phyloP scores from a whole-genome alignment of 1,139 yeast genomes.

The Diutina pseudorugosa region DNA sequence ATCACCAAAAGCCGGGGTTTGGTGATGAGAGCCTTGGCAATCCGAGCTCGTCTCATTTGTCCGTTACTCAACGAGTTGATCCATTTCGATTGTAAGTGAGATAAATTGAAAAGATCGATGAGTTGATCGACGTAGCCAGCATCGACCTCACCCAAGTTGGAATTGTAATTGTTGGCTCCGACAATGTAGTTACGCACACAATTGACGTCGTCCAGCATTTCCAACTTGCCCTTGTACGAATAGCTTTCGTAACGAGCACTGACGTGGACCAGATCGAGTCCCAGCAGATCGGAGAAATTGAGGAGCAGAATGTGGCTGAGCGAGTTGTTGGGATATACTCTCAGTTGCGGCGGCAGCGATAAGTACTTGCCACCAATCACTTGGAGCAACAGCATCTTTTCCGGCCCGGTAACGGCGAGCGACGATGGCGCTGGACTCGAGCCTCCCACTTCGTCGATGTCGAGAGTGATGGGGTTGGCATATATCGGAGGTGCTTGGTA shows the following conservation, averaged over 20 bases:
- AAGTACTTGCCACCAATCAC: slow-evolving; percentile 27
- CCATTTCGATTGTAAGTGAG: slow-evolving; percentile 56
- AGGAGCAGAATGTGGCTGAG: slow-evolving; percentile 30
- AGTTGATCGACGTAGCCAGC: slow-evolving; percentile 25
- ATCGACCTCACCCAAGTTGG: slow-evolving; percentile 9
- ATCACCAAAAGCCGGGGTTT: slow-evolving; percentile 57
- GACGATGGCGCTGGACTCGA: slow-evolving; percentile 13
- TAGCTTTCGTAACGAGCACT: slow-evolving; percentile 83
- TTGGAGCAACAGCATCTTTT: slow-evolving; percentile 22
- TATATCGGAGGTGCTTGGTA: slow-evolving; percentile 10
- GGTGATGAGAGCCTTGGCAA: slow-evolving; percentile 60
- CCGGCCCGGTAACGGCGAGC: slow-evolving; percentile 26
- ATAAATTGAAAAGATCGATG: slow-evolving; percentile 40
- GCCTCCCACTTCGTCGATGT: slow-evolving; percentile 14
- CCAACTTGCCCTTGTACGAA: slow-evolving; percentile 38
- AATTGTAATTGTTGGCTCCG: slow-evolving; percentile 37
- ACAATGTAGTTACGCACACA: slow-evolving; percentile 51
- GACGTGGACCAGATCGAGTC: slow-evolving; percentile 62
- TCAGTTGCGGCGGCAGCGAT: slow-evolving; percentile 39
- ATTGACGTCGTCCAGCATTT: slow-evolving; percentile 61
- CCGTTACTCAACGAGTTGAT: slow-evolving; percentile 86
- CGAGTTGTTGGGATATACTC: slow-evolving; percentile 38
- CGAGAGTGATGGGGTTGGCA: slow-evolving; percentile 13
- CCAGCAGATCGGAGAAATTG: slow-evolving; percentile 45
- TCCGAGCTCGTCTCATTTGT: slow-evolving; percentile 79